Conservation (phyloP, 2,329 filamentous ascomycete species). For the Fusarium nelsonii region DNA sequence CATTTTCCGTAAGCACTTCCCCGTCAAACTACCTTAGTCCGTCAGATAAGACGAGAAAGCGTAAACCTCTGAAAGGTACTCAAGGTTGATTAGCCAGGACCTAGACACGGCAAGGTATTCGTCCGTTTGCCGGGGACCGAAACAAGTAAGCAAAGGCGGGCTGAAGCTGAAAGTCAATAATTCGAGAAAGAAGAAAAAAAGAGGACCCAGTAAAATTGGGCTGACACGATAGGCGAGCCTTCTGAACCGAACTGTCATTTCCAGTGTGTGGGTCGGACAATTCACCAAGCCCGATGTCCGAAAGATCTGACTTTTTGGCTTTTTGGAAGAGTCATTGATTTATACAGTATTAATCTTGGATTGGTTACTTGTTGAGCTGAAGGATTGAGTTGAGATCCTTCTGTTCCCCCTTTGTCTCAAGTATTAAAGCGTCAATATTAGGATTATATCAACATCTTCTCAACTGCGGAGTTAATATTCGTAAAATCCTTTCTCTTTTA, state of each 20-base stretch:
- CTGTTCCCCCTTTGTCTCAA: too few relatives aligned
- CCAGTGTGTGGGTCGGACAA: constrained; percentile 41
- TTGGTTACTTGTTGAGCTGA: too few relatives aligned
- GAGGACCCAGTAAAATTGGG: constrained; percentile 17
- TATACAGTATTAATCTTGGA: neutral
- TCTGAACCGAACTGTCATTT: constrained; percentile 16
- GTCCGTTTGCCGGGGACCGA: constrained; percentile 31
- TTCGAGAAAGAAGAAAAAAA: neutral
- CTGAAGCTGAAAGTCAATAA: neutral
- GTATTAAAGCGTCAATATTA: too few relatives aligned
- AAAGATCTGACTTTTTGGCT: constrained; percentile 15
- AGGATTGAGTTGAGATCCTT: too few relatives aligned
- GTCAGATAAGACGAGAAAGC: too few relatives aligned
- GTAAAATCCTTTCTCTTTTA: neutral
- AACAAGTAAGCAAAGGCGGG: neutral
- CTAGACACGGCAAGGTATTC: constrained; percentile 24
- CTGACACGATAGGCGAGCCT: constrained; percentile 30
- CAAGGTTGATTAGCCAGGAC: too few relatives aligned
- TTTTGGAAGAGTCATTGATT: constrained; percentile 36
- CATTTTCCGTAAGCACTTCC: neutral
- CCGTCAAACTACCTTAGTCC: neutral
- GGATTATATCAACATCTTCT: too few relatives aligned
- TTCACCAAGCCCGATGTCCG: constrained; percentile 49
- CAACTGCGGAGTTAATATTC: neutral
- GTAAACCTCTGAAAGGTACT: neutral